Percentiles rank a stretch among this genome's conserved stretches.
These are phyloP conservation scores for Nothophytophthora sp. DNA, from an alignment of 352 stramenopile genomes.

Conservation along the genomic window DNA sequence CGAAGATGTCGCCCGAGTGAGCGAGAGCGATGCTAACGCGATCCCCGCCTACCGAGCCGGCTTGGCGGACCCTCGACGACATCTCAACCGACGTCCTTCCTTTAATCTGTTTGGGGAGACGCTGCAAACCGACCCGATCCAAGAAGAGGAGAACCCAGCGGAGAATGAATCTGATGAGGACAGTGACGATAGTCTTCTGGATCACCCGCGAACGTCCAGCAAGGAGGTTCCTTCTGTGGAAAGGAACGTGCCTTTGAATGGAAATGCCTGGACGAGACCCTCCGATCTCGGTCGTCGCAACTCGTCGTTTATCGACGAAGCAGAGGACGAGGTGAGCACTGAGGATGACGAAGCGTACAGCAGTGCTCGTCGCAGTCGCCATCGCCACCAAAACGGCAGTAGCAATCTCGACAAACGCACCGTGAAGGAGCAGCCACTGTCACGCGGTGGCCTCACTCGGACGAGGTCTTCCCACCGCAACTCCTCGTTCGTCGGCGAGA, in stretches of 20 bases:
- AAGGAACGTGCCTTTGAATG: constrained; percentile 21
- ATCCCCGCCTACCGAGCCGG: constrained; percentile 26
- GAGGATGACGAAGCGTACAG: constrained; percentile 30
- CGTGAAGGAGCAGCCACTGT: constrained; percentile 19
- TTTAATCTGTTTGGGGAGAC: constrained; percentile 66
- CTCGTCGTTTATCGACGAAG: constrained; percentile 30
- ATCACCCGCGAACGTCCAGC: constrained; percentile 12
- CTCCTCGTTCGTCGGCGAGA: constrained; percentile 34
- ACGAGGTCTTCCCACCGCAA: constrained; percentile 19
- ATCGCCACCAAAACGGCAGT: constrained; percentile 28
- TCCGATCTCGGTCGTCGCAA: constrained; percentile 22
- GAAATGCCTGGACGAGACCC: constrained; percentile 16
- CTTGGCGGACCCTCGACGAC: constrained; percentile 55
- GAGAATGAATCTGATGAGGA: constrained; percentile 56
- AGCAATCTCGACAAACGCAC: constrained; percentile 18
- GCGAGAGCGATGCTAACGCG: constrained; percentile 18
- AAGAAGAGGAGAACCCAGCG: constrained; percentile 64
- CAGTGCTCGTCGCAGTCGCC: constrained; percentile 15
- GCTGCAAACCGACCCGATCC: constrained; percentile 46
- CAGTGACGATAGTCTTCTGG: constrained; percentile 25
- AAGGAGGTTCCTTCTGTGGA: constrained; percentile 14
- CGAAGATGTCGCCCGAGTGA: constrained; percentile 12
- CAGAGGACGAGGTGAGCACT: constrained; percentile 38
- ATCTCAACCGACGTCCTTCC: constrained; percentile 64
- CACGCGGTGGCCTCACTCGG: constrained; percentile 14